Evolutionary conservation across 2,329 filamentous ascomycete species (phyloP), one percentile per base, ranked within the genome.

Genomic region (Fusarium tupiense): DNA sequence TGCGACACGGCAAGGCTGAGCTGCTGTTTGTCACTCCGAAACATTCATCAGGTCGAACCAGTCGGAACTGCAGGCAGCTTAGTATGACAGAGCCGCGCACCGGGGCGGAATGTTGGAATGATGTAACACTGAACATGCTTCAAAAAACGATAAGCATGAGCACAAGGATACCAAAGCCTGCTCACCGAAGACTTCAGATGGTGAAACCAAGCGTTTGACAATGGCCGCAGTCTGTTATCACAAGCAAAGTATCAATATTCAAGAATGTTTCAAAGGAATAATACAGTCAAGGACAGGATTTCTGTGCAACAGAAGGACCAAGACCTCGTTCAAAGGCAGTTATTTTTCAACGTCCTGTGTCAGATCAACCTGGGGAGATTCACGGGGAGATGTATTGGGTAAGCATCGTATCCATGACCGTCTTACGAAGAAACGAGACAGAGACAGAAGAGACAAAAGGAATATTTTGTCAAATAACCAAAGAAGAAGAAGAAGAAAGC

Each of bases 201-300:
- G 74, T 75, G 75, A 71, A 71, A 76, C 70, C 17, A 72, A 65
- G 61, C 67, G 65, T 66, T 71, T 75, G 24, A 71, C 72, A 22
- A 59, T 74, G n/a, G 67, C 53, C 14, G 53, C 66, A 57, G 67
- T 69, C 53, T 61, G 63, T 41, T 61, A 53, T 58, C 64, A 68
- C 66, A 71, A 69, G 44, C 17, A 57, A 16, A 40, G 52, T 54
- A 64, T 38, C 44, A 53, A 59, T 49, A 8, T 43, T 31, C 33
- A 40, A 26, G 14, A 38, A 38, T 61, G 58, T 29, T 43, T 59
- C 38, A 35, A 35, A 41, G 35, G 52, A 43, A 24, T 31, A 61
- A 57, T 35, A 44, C 20, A 54, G 57, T 26, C 33, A 29, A 62
- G 47, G 26, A n/a, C 65, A 76, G 53, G 64, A 66, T 26, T 43